These are phyloP conservation scores for Penicillium sp. DNA, from an alignment of 2,329 filamentous ascomycete genomes.

Conservation along the genomic window DNA sequence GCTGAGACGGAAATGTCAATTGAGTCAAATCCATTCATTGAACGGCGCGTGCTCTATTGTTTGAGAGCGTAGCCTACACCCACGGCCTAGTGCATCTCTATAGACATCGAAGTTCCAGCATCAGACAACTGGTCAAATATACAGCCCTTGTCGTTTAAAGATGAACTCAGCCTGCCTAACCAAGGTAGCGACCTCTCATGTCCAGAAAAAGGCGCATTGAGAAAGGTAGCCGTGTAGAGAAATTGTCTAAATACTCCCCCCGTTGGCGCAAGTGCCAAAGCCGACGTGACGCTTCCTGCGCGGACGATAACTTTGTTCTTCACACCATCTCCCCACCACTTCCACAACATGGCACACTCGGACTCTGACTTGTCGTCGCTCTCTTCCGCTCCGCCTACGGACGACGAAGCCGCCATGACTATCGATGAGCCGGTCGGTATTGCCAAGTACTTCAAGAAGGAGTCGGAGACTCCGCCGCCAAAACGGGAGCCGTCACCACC, in stretches of 20 bases:
- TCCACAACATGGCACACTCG: constrained; percentile 43
- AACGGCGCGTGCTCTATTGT: no score
- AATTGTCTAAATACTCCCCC: constrained; percentile 10
- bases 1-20: no score
- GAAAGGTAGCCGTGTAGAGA: constrained; percentile 4
- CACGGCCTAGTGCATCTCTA: no score
- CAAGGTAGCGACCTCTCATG: no score
- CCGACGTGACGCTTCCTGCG: constrained; percentile 21
- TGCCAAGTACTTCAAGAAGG: constrained; percentile 46
- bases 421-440: constrained; percentile 41
- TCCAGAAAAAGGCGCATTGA: neutral
- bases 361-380: constrained; percentile 55
- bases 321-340: constrained; percentile 27
- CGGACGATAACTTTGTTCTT: constrained; percentile 23
- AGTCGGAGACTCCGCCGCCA: constrained; percentile 55
- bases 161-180: no score
- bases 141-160: no score
- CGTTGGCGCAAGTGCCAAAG: constrained; percentile 13
- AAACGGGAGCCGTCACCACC: constrained; percentile 83
- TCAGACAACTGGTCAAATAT: no score
- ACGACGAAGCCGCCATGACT: constrained; percentile 49
- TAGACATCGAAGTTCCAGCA: no score
- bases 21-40: no score
- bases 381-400: constrained; percentile 54
- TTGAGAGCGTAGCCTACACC: no score